Percentiles rank a stretch among this genome's conserved stretches.
phyloP scores from a whole-genome alignment of 306 rosid species.

The Trifolium fragiferum region DNA sequence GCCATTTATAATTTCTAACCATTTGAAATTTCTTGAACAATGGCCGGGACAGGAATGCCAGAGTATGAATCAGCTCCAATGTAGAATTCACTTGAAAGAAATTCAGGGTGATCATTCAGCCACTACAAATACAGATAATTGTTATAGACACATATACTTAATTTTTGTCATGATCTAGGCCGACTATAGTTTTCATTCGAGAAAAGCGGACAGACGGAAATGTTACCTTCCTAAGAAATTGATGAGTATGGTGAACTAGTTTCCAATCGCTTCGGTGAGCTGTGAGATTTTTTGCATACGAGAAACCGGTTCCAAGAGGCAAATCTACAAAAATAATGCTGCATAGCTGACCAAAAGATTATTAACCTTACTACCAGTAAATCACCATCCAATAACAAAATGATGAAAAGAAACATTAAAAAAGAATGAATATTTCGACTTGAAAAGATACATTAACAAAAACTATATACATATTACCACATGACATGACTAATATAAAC shows the following conservation, averaged over 20 bases:
- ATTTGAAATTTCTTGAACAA: constrained; percentile 57
- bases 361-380: not conserved
- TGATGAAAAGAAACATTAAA: not conserved
- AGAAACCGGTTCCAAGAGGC: constrained; percentile 73
- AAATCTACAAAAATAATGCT: constrained; percentile 65
- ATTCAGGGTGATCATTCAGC: constrained; percentile 66
- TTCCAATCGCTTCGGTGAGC: constrained; percentile 46
- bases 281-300: constrained; percentile 47
- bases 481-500: too few species aligned
- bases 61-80: constrained; percentile 77
- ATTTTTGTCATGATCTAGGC: not conserved
- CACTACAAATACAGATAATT: constrained; percentile 56
- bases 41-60: constrained; percentile 59
- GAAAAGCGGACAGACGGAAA: not conserved
- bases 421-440: not conserved
- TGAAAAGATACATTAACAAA: not conserved
- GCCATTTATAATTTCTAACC: constrained; percentile 47
- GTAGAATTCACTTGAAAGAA: constrained; percentile 59
- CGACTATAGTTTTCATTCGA: not conserved
- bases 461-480: not conserved
- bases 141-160: not conserved
- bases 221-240: constrained; percentile 61
- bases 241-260: constrained; percentile 48
- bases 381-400: not conserved
- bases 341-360: constrained; percentile 40